Base-by-base conservation (phyloP, 768 basidiomycete genomes). In the Pilatotrama ljubarskyi region DNA sequence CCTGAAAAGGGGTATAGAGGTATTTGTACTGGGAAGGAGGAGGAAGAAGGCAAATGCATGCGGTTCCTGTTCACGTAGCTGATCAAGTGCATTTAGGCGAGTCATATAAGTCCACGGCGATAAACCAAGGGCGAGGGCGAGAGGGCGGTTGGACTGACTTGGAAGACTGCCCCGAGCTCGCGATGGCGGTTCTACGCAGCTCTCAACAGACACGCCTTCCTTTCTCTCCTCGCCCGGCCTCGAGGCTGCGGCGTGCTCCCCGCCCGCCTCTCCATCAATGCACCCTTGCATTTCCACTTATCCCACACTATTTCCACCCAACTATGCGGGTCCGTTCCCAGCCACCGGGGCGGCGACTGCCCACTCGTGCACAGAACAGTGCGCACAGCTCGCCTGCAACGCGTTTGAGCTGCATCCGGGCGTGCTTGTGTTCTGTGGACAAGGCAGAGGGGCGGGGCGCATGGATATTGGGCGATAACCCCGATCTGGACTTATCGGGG, bases 51-150 rank as follows among this genome's bases (percentile, higher is more conserved):
- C 67, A 71, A 70, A 69, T 70, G 69, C 73, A 73, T 75, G 73
- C 69, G 73, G 74, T 75, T 71, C 70, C 70, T 73, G 73, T 69
- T 71, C 66, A 65, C 66, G 72, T 65, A 65, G 72, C 72, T 75
- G 75, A 76, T 76, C 74, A 74, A 70, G 74, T 73, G 68, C 72
- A 69, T 72, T 73, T 70, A 68, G 61, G 66, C 68, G 70, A 70
- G 68, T 65, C 66, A 67, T 58, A 66, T 69, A 66, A 61, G 60
- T 64, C 63, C 58, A 44, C 55, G 64, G 66, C 60, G 67, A 67
- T 64, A 68, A 69, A 51, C 55, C 51, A 54, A 55, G 58, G 52
- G 26, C 54, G 63, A 51, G 61, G 59, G 61, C 61, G 62, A 62
- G 66, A 59, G 59, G 62, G 50, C 42, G 55, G 62, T 50, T 42